A percentile compares a stretch with the other conserved stretches of the same genome.
Evolutionary conservation across 1,284 basidiomycete genomes (phyloP).

Genomic region (Tylopilus sp.): DNA sequence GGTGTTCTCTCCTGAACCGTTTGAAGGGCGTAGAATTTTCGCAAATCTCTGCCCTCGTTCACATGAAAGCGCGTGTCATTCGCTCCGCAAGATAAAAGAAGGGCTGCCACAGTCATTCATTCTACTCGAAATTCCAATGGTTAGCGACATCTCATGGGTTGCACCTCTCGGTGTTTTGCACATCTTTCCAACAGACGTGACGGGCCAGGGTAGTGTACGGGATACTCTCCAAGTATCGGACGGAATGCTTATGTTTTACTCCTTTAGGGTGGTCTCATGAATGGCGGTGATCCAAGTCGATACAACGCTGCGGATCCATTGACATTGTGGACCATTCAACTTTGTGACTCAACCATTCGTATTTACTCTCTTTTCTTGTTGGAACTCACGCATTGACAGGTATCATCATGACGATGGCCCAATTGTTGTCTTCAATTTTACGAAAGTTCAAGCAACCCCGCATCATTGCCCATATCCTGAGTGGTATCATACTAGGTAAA

Average conservation of each 20-base stretch:
- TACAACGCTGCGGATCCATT: conserved; percentile 80
- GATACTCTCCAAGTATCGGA: neutral
- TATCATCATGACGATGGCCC: conserved; percentile 78
- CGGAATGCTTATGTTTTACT: neutral
- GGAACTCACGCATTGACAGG: conserved; percentile 25
- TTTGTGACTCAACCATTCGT: conserved; percentile 61
- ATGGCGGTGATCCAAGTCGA: conserved; percentile 75
- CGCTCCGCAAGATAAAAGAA: neutral
- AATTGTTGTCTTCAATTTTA: conserved; percentile 72
- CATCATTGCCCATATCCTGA: conserved; percentile 90
- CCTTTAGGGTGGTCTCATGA: conserved; percentile 75
- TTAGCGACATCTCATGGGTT: neutral
- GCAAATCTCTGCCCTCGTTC: neutral
- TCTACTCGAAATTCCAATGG: neutral
- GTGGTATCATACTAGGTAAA: conserved; percentile 87
- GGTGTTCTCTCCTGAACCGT: too few relatives aligned
- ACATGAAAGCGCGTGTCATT: neutral
- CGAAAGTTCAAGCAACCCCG: conserved; percentile 86
- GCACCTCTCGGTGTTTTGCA: neutral
- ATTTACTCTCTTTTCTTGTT: neutral
- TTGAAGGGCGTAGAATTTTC: too few relatives aligned
- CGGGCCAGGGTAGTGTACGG: neutral
- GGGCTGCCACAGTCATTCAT: neutral
- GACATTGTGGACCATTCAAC: conserved; percentile 91
- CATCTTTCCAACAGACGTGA: neutral